A percentile compares a stretch with the other conserved stretches of the same genome.
These are phyloP conservation scores for Ogataea trehalophila DNA, from an alignment of 805 yeast species.

Conservation along the genomic window DNA sequence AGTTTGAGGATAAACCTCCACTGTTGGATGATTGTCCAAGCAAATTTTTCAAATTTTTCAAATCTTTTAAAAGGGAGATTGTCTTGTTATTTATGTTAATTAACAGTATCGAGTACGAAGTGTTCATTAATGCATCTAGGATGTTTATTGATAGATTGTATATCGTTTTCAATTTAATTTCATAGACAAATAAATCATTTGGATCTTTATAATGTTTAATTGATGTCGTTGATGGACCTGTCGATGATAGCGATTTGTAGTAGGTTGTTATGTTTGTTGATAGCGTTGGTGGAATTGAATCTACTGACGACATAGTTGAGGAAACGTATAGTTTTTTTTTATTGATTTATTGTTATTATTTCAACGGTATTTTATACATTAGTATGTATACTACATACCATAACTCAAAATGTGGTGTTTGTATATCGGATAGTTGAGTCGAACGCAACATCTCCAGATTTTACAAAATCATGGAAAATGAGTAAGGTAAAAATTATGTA, in stretches of 20 bases:
- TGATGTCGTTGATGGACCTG: constrained; percentile 2
- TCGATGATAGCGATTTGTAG: neutral
- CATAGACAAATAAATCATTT: constrained; percentile 8
- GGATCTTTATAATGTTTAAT: neutral
- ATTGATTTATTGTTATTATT: neutral
- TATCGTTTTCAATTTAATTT: constrained; percentile 13
- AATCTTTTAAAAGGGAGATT: constrained; percentile 8
- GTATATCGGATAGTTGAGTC: too few species aligned
- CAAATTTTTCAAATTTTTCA: constrained; percentile 6
- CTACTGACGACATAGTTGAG: constrained; percentile 5
- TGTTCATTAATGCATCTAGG: constrained; percentile 7
- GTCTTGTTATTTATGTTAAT: constrained; percentile 9
- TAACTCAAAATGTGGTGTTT: too few species aligned
- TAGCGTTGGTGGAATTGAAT: constrained; percentile 10
- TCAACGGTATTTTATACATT: too few species aligned
- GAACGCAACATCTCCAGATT: too few species aligned
- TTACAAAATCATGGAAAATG: too few species aligned
- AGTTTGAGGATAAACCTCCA: constrained; percentile 10
- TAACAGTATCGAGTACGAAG: constrained; percentile 8
- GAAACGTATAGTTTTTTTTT: neutral
- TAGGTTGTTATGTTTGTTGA: neutral
- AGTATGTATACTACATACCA: too few species aligned
- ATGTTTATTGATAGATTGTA: constrained; percentile 15
- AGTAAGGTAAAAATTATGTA: too few species aligned
- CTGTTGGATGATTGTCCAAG: constrained; percentile 6